These are phyloP conservation scores for Tulasnella sp. DNA, from an alignment of 768 basidiomycete genomes.

Conservation along the genomic window DNA sequence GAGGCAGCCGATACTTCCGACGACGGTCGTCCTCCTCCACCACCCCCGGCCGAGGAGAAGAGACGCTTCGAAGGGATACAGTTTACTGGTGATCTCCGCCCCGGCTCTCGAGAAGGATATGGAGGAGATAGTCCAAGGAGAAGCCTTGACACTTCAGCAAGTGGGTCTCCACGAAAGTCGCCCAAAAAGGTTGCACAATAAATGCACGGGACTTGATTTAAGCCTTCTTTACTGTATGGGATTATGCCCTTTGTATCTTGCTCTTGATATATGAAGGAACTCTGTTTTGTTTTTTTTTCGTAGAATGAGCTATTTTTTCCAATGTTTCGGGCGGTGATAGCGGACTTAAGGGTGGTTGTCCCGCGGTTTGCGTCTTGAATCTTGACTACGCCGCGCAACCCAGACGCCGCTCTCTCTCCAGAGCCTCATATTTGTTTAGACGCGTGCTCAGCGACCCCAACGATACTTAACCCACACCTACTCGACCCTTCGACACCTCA, in stretches of 20 bases:
- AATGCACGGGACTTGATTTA: neutral
- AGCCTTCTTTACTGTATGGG: neutral
- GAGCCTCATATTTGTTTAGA: constrained; percentile 4
- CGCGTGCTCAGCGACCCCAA: constrained; percentile 3
- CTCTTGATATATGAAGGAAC: neutral
- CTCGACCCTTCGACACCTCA: neutral
- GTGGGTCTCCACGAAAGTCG: neutral
- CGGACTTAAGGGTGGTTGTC: neutral
- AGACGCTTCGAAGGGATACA: neutral
- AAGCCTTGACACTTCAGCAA: neutral
- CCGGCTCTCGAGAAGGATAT: neutral
- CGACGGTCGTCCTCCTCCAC: neutral
- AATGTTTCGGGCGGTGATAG: neutral
- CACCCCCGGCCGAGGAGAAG: neutral
- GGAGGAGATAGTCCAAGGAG: neutral
- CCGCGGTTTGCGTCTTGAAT: neutral
- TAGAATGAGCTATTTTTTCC: neutral
- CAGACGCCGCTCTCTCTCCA: neutral
- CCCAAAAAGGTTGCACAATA: neutral
- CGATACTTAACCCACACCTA: neutral
- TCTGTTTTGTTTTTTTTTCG: neutral
- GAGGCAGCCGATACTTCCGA: neutral
- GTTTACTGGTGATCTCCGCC: neutral
- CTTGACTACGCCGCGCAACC: constrained; percentile 3
- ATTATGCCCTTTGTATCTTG: neutral